Evolutionary conservation across 768 basidiomycete species (phyloP).

Genomic region (Phaffia tasmanica): DNA sequence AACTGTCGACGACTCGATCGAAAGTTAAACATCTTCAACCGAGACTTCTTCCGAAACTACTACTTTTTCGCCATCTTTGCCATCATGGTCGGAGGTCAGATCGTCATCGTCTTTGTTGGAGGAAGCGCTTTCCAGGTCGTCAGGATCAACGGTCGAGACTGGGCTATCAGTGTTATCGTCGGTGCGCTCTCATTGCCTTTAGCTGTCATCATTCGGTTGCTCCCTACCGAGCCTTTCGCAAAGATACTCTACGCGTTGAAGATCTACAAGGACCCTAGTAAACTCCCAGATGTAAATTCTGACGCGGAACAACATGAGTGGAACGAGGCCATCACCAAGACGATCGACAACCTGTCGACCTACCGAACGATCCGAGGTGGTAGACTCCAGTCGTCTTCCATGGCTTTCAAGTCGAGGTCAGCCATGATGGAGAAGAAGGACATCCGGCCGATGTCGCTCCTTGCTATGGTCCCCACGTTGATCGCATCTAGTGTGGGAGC

Average conservation of each 20-base stretch:
- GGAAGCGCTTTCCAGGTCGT: conserved; percentile 85
- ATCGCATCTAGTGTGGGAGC: conserved; percentile 64
- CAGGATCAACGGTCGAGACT: conserved; percentile 65
- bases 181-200: conserved; percentile 80
- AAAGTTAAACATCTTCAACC: conserved; percentile 77
- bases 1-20: conserved; percentile 81
- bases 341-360: conserved; percentile 73
- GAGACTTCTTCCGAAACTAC: conserved; percentile 55
- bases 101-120: conserved; percentile 82
- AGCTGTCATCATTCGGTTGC: conserved; percentile 63
- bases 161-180: conserved; percentile 83
- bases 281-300: conserved; percentile 25
- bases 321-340: conserved; percentile 66
- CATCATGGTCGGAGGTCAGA: conserved; percentile 61
- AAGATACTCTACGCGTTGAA: conserved; percentile 44
- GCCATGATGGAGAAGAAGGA: conserved; percentile 44
- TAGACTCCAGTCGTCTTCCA: conserved; percentile 67
- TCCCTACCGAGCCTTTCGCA: conserved; percentile 67
- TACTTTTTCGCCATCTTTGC: conserved; percentile 54
- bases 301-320: conserved; percentile 42
- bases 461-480: conserved; percentile 65
- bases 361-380: conserved; percentile 79
- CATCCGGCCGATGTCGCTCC: conserved; percentile 46
- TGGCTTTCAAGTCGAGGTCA: conserved; percentile 54
- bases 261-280: conserved; percentile 37